A percentile compares a stretch with the other conserved stretches of the same genome.
phyloP scores from a whole-genome alignment of 2,329 filamentous ascomycete genomes.

The Dactylella cylindrospora region DNA sequence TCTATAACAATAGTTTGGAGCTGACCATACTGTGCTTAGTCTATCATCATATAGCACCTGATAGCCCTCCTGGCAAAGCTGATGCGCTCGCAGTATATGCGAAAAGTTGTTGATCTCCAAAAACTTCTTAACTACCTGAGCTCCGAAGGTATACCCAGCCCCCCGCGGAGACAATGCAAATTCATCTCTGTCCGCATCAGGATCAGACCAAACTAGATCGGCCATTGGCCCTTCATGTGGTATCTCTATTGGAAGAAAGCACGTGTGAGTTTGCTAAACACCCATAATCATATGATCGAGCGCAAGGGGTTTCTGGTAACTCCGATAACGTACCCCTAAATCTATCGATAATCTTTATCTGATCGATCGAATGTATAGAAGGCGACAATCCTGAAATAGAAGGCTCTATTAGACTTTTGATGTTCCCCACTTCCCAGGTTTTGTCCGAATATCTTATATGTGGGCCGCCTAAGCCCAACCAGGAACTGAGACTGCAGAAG shows the following conservation, averaged over 20 bases:
- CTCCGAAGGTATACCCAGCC: constrained; percentile 95
- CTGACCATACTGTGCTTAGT: constrained; percentile 95
- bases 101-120: constrained; percentile 96
- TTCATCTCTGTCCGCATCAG: constrained; percentile 94
- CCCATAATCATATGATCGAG: constrained; percentile 24
- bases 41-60: constrained; percentile 95
- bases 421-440: constrained; percentile 39
- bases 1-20: constrained; percentile 91
- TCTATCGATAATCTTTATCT: constrained; percentile 97
- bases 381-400: constrained; percentile 67
- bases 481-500: constrained; percentile 11
- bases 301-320: neutral
- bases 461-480: neutral
- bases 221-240: constrained; percentile 99
- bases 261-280: constrained; percentile 17
- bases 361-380: constrained; percentile 95
- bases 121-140: constrained; percentile 97
- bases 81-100: constrained; percentile 95
- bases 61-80: constrained; percentile 96
- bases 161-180: constrained; percentile 92
- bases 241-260: constrained; percentile 63
- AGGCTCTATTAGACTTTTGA: constrained; percentile 11
- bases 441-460: constrained; percentile 3
- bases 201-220: constrained; percentile 98
- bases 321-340: constrained; percentile 62